These are phyloP conservation scores for Choanephora cucurbitarum DNA, from an alignment of 371 early-diverging fungal genomes.

Conservation along the genomic window DNA sequence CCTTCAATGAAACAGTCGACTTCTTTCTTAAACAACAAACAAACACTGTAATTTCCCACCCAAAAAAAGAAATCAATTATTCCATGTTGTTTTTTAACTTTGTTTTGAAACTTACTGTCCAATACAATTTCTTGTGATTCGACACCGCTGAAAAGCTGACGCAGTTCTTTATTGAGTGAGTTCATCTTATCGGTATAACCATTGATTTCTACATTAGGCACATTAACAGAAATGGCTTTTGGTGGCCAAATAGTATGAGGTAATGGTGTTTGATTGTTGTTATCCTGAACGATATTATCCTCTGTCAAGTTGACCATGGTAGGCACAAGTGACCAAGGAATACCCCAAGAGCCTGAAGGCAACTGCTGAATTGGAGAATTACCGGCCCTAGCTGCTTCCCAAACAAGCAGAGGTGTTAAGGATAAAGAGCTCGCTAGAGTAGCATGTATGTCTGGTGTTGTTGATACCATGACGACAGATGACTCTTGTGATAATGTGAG, in stretches of 20 bases:
- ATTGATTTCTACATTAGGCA: slow-evolving; percentile 13
- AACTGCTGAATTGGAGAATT: background rate
- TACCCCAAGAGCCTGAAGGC: slow-evolving; percentile 34
- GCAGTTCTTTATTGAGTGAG: slow-evolving; percentile 30
- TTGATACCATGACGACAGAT: slow-evolving; percentile 26
- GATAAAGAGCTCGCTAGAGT: slow-evolving; percentile 23
- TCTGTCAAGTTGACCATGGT: slow-evolving; percentile 13
- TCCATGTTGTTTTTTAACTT: background rate
- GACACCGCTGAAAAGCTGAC: slow-evolving; percentile 43
- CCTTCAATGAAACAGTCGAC: background rate
- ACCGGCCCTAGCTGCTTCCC: slow-evolving; percentile 24
- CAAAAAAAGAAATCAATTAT: background rate
- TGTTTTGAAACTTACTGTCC: slow-evolving; percentile 44
- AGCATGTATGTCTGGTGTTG: slow-evolving; percentile 15
- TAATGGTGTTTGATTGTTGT: background rate
- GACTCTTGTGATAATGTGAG: background rate
- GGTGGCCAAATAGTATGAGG: slow-evolving; percentile 25
- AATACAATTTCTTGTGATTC: slow-evolving; percentile 38
- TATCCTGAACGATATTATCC: background rate
- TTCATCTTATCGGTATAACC: slow-evolving; percentile 27
- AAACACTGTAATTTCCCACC: slow-evolving; percentile 21
- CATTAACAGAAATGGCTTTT: background rate
- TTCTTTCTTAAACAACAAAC: slow-evolving; percentile 19
- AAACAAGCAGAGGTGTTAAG: slow-evolving; percentile 31
- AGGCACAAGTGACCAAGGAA: slow-evolving; percentile 37